These are phyloP conservation scores for Oxytropis ochrocephala DNA, from an alignment of 306 rosid genomes.

Conservation along the genomic window DNA sequence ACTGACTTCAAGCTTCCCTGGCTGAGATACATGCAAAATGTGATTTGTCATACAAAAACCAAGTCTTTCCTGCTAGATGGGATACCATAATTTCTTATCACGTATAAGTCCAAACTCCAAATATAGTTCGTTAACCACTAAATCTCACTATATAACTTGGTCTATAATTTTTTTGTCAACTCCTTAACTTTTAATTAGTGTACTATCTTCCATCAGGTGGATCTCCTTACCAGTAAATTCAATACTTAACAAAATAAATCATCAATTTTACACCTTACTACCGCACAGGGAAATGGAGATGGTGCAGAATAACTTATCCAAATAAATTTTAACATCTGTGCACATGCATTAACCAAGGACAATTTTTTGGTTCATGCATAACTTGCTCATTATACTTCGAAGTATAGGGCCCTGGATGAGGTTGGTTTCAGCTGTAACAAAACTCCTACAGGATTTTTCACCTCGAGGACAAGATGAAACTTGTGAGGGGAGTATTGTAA, in stretches of 20 bases:
- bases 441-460: too few species aligned
- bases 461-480: too few species aligned
- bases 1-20: neutral
- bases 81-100: neutral
- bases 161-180: too few species aligned
- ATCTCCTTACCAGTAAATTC: neutral
- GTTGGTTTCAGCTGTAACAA: too few species aligned
- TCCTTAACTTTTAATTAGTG: neutral
- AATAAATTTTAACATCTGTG: neutral
- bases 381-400: too few species aligned
- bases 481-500: too few species aligned
- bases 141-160: neutral
- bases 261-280: neutral
- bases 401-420: too few species aligned
- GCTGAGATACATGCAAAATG: neutral
- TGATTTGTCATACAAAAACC: neutral
- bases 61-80: neutral
- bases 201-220: neutral
- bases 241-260: neutral
- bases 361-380: too few species aligned
- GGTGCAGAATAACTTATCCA: neutral
- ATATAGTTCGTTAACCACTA: neutral
- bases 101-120: neutral
- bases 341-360: neutral
- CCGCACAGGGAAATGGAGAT: neutral